Evolutionary conservation across 164 flowering plant species (phyloP), one percentile per base, ranked within the genome.

Genomic region (Chimonanthus salicifolius): DNA sequence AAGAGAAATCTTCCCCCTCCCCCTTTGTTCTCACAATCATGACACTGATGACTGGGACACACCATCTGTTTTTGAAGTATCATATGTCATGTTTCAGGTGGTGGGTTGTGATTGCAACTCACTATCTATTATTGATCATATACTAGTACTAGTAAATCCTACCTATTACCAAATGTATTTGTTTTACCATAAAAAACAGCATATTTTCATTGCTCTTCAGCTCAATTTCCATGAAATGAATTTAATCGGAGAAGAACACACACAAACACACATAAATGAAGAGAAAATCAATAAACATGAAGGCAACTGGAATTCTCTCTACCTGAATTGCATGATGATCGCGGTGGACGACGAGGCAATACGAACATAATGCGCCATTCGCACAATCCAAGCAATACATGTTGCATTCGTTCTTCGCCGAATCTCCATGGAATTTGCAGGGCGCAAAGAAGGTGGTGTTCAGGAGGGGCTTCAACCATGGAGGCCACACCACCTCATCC

Each of bases 371-470:
- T 44, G 89, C 82, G 44, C 86, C 87, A 33, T 82, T 75, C 74
- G 74, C 76, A 76, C 89, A 86, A 67, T 83, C 87, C 77, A 86
- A 79, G 83, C 89, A 86, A 66, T 74, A 86, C 89, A 86, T 86
- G 58, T 86, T 86, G 80, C 88, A 85, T 74, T 85, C 88, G 48
- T 82, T 82, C 74, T 82, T 83, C 72, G 80, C 81, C 8, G 84
- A 81, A 74, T 84, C 86, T 2, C 79, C 82, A 64, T 86, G 89
- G 47, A 65, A 66, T 63, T 82, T 82, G 81, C 89, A 86, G 48
- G 81, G 87, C 44, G 68, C 77, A 48, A 86, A 86, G 81, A 86
- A 86, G 68, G 79, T 76, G n/a, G 82, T 75, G 47, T 65, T 45
- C 2, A 86, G 83, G 20, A 86, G 81, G 5, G 85, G 85, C 3